Conservation (phyloP, 768 basidiomycete genomes). For the Naematelia aurantialba region DNA sequence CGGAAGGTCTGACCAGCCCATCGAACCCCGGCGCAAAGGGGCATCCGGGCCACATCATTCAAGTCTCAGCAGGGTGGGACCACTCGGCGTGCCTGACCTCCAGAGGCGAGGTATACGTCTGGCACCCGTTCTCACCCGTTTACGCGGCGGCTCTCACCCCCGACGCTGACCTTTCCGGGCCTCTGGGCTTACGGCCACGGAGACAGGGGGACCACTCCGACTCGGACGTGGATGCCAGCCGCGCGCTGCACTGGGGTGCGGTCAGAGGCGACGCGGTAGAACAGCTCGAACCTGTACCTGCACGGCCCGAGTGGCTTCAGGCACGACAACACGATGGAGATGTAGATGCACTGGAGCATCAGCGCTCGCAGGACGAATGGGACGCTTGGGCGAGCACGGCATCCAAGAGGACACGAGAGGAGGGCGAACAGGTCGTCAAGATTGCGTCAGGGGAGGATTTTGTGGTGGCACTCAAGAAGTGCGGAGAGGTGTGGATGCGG, state of each 20-base stretch:
- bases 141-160: slow-evolving; percentile 27
- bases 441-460: slow-evolving; percentile 73
- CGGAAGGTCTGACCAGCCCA: slow-evolving; percentile 28
- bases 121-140: slow-evolving; percentile 34
- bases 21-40: slow-evolving; percentile 20
- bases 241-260: slow-evolving; percentile 33
- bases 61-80: slow-evolving; percentile 39
- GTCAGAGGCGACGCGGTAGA: slow-evolving; percentile 25
- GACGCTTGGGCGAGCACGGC: slow-evolving; percentile 6
- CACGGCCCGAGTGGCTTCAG: slow-evolving; percentile 9
- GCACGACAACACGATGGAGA: not conserved
- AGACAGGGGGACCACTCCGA: no score
- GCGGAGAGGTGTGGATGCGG: slow-evolving; percentile 46
- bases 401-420: slow-evolving; percentile 6
- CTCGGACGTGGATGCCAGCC: slow-evolving; percentile 17
- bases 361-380: slow-evolving; percentile 26
- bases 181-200: slow-evolving; percentile 4
- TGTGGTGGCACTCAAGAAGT: slow-evolving; percentile 65
- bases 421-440: slow-evolving; percentile 59
- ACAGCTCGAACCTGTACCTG: slow-evolving; percentile 22
- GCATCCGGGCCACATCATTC: slow-evolving; percentile 25
- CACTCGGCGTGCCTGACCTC: slow-evolving; percentile 40
- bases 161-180: slow-evolving; percentile 17
- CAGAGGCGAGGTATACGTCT: slow-evolving; percentile 30
- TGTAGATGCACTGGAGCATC: slow-evolving; percentile 4